These are phyloP conservation scores for Candida odintsovae DNA, from an alignment of 805 yeast genomes.

Conservation along the genomic window DNA sequence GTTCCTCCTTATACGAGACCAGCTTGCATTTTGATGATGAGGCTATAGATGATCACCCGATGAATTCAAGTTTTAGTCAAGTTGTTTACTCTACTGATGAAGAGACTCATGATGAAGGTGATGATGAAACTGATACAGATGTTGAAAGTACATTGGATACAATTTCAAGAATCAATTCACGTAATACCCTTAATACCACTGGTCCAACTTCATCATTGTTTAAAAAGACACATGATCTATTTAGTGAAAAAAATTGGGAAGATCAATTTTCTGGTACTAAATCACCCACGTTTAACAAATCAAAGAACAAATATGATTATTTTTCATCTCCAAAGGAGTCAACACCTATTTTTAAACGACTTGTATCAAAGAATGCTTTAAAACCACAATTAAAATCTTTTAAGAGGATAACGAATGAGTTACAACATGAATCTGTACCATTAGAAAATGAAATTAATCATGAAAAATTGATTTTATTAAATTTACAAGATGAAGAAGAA, in stretches of 20 bases:
- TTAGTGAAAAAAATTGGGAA: conserved; percentile 7
- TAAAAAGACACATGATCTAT: conserved; percentile 11
- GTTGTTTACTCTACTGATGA: conserved; percentile 1
- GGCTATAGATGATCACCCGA: conserved; percentile 2
- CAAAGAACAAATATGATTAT: conserved; percentile 3
- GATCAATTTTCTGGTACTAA: conserved; percentile 7
- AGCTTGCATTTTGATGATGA: conserved; percentile 1
- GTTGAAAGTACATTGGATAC: conserved; percentile 8
- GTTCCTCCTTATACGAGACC: conserved; percentile 7
- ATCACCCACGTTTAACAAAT: conserved; percentile 7
- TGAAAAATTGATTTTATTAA: conserved; percentile 22
- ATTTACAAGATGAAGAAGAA: conserved; percentile 18
- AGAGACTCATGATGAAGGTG: conserved; percentile 4
- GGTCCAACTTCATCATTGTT: not conserved
- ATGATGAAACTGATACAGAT: conserved; percentile 15
- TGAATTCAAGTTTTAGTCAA: not conserved
- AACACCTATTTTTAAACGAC: conserved; percentile 24
- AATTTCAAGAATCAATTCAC: conserved; percentile 4
- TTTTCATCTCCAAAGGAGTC: conserved; percentile 14
- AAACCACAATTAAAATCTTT: conserved; percentile 25
- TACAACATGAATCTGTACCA: conserved; percentile 20
- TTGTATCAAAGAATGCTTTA: conserved; percentile 17
- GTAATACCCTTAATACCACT: conserved; percentile 1
- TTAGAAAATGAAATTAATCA: conserved; percentile 23
- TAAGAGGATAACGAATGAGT: conserved; percentile 19